Percentiles rank a stretch among this genome's conserved stretches.
phyloP scores from a whole-genome alignment of 192 early-diverging fungal species.

The Backusella australiensis region DNA sequence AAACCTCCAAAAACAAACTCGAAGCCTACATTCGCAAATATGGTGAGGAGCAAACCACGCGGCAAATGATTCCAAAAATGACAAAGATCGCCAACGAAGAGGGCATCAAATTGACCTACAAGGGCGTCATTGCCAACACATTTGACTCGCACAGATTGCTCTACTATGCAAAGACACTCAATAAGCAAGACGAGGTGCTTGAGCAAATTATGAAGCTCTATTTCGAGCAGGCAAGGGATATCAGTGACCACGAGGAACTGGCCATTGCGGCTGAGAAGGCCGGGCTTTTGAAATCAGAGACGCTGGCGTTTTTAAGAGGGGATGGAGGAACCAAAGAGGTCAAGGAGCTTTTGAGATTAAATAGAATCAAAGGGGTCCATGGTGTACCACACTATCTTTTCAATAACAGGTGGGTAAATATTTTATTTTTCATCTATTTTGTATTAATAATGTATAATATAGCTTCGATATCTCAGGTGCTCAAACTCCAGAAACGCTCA shows the following conservation, averaged over 20 bases:
- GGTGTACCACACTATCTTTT: conserved; percentile 77
- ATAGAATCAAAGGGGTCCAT: conserved; percentile 44
- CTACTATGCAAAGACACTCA: conserved; percentile 47
- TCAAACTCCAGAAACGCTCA: background rate
- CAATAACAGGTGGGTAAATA: conserved; percentile 40
- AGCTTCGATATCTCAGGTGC: conserved; percentile 2
- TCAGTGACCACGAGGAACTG: conserved; percentile 58
- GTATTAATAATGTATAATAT: background rate
- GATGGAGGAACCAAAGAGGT: conserved; percentile 53
- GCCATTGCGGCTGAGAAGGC: conserved; percentile 53
- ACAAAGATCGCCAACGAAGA: conserved; percentile 54
- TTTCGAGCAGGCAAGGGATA: conserved; percentile 69
- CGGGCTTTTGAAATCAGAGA: conserved; percentile 53
- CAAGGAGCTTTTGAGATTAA: conserved; percentile 42
- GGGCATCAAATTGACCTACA: conserved; percentile 66
- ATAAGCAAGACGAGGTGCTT: conserved; percentile 56
- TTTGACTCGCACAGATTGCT: conserved; percentile 68
- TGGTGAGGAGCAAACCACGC: conserved; percentile 49
- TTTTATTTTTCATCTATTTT: background rate
- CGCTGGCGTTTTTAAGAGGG: conserved; percentile 52
- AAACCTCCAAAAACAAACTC: conserved; percentile 46
- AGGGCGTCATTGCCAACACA: conserved; percentile 62
- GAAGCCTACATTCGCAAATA: conserved; percentile 63
- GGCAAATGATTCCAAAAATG: conserved; percentile 53
- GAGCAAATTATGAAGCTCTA: conserved; percentile 65